Evolutionary conservation across 169 alveolate species (phyloP).

Genomic region (Eimeria maxima): DNA sequence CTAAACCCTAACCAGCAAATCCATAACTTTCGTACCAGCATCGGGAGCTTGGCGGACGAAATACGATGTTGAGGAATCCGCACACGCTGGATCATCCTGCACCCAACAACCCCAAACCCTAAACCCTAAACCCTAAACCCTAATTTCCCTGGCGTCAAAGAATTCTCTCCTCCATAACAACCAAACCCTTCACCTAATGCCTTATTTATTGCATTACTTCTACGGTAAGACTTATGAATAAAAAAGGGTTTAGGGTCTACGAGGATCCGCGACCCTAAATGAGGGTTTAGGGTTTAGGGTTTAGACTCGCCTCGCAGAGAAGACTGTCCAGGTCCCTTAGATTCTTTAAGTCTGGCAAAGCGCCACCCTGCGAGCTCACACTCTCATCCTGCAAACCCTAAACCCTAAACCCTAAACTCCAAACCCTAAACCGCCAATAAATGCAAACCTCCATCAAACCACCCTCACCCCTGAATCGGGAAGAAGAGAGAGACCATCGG

Average conservation of each 20-base stretch:
- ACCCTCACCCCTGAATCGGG: background rate
- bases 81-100: slow-evolving; percentile 81
- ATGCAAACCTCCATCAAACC: background rate
- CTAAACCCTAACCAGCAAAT: slow-evolving; percentile 2
- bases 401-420: slow-evolving; percentile 50
- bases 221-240: background rate
- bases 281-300: slow-evolving; percentile 41
- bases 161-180: background rate
- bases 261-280: background rate
- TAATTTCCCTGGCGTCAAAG: background rate
- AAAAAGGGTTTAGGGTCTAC: background rate
- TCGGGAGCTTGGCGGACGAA: slow-evolving; percentile 77
- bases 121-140: slow-evolving; percentile 61
- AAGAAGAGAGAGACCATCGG: slow-evolving; percentile 13
- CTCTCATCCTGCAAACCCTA: background rate
- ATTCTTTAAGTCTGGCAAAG: slow-evolving; percentile 43
- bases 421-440: background rate
- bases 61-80: slow-evolving; percentile 63
- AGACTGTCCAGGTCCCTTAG: slow-evolving; percentile 56
- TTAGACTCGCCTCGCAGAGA: slow-evolving; percentile 38
- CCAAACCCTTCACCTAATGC: background rate
- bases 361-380: slow-evolving; percentile 42
- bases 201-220: background rate
- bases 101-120: slow-evolving; percentile 32
- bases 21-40: slow-evolving; percentile 13